Percentiles rank a stretch among this genome's conserved stretches.
These are phyloP conservation scores for Hypoxylon rickii DNA, from an alignment of 495 filamentous ascomycete genomes.

Conservation along the genomic window DNA sequence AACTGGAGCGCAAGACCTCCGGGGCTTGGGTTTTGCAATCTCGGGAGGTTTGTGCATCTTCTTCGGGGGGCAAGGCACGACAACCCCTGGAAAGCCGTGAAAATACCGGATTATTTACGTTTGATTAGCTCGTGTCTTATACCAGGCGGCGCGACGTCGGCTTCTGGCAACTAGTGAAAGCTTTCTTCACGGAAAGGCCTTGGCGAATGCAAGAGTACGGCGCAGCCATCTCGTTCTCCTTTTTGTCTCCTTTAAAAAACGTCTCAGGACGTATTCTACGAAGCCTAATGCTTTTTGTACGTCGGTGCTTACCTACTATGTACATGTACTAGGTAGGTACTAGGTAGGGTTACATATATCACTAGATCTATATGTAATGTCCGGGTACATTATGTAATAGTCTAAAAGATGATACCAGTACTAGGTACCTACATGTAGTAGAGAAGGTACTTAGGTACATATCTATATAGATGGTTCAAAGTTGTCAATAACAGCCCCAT, in stretches of 20 bases:
- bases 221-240: not conserved
- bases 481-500: too few relatives aligned
- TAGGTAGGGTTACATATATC: not conserved
- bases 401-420: too few relatives aligned
- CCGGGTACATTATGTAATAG: too few relatives aligned
- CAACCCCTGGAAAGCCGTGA: not conserved
- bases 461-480: too few relatives aligned
- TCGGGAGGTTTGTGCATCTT: too few relatives aligned
- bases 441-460: too few relatives aligned
- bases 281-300: too few relatives aligned
- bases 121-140: not conserved
- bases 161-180: slow-evolving; percentile 8
- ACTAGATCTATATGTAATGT: not conserved
- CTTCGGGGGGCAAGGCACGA: not conserved
- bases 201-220: slow-evolving; percentile 1
- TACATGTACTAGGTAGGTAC: not conserved
- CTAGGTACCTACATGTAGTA: too few relatives aligned
- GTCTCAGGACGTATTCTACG: not conserved
- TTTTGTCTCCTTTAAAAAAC: not conserved
- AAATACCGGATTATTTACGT: slow-evolving; percentile 11
- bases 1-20: too few relatives aligned
- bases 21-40: too few relatives aligned
- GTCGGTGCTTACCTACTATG: not conserved
- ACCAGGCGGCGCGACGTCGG: slow-evolving; percentile 5
- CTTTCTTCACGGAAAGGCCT: slow-evolving; percentile 2